Evolutionary conservation across 805 yeast genomes (phyloP).

Genomic region (Aciculoconidium aculeatum): DNA sequence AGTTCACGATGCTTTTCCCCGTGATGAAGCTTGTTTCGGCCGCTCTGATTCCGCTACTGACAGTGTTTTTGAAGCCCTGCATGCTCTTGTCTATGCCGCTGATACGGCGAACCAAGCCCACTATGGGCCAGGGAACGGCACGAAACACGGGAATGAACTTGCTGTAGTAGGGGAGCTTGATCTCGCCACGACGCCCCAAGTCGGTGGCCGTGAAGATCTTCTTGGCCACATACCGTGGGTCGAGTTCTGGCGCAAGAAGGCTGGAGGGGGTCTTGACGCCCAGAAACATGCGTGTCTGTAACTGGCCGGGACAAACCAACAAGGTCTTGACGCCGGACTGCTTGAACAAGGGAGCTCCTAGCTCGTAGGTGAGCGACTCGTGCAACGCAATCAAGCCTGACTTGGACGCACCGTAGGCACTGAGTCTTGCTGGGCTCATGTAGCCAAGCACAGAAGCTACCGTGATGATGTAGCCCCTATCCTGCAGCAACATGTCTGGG

Average conservation of each 20-base stretch:
- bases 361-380: constrained; percentile 69
- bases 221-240: constrained; percentile 60
- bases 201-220: constrained; percentile 51
- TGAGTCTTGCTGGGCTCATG: constrained; percentile 74
- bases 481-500: constrained; percentile 58
- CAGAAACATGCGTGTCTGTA: constrained; percentile 68
- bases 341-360: constrained; percentile 46
- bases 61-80: constrained; percentile 24
- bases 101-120: constrained; percentile 44
- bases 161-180: constrained; percentile 73
- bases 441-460: constrained; percentile 83
- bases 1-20: too few relatives aligned
- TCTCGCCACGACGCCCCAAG: constrained; percentile 60
- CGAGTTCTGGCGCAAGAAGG: constrained; percentile 76
- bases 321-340: constrained; percentile 60
- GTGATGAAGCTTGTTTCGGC: background rate
- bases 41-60: too few relatives aligned
- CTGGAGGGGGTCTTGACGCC: constrained; percentile 70
- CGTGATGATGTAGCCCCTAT: constrained; percentile 73
- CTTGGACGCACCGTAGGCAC: constrained; percentile 87
- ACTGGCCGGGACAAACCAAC: constrained; percentile 83
- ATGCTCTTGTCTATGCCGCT: constrained; percentile 65
- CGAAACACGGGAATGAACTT: constrained; percentile 67
- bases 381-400: constrained; percentile 82
- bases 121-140: constrained; percentile 67